Base-by-base conservation (phyloP, 768 basidiomycete genomes). In the Cubamyces sp. region DNA sequence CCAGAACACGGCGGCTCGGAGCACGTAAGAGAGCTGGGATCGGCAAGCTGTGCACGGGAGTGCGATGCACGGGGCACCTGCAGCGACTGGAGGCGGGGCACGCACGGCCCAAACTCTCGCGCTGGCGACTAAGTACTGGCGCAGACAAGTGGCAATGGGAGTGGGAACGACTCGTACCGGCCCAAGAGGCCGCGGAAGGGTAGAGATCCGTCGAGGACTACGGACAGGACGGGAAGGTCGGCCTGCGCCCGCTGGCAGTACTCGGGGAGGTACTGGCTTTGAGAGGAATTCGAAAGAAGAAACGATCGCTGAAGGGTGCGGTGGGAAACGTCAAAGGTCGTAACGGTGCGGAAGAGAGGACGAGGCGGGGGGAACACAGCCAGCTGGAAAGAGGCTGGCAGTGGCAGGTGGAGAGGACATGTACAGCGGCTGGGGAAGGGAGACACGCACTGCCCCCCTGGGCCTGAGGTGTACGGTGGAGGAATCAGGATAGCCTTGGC, bases 41-140 rank as follows among this genome's bases (percentile, higher is more conserved):
- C 61, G 49, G 61, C 61, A 51, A 37, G 61, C 61, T 45, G 61
- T 62, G 54, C 54, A 57, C 39, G 26, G 48, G 30, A 45, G 57
- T 34, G 57, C 57, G 48, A 51, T 59, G 57, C 41, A 28, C 57
- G 49, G 57, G 39, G 11, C 34, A 34, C 34, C 34, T 34, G 34
- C 39, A 41, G 49, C 19, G 18, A 25, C 14, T n/a, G 7, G 57
- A 26, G 50, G 57, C 57, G n/a, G 50, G 14, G 49, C 49, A 58
- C 57, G 49, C 47, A 58, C 48, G 48, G 25, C 21, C 41, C 34
- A 34, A 34, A 9, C 34, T 34, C 34, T 34, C 34, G 34, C 34
- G 34, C 34, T 34, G 34, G 11, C 34, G 34, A 34, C 34, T 34
- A 34, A 34, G 34, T 34, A 34, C 34, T 34, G 5, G 34, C 5